Base-by-base conservation (phyloP, 2,329 filamentous ascomycete genomes). In the Ceratocystis huliohia region DNA sequence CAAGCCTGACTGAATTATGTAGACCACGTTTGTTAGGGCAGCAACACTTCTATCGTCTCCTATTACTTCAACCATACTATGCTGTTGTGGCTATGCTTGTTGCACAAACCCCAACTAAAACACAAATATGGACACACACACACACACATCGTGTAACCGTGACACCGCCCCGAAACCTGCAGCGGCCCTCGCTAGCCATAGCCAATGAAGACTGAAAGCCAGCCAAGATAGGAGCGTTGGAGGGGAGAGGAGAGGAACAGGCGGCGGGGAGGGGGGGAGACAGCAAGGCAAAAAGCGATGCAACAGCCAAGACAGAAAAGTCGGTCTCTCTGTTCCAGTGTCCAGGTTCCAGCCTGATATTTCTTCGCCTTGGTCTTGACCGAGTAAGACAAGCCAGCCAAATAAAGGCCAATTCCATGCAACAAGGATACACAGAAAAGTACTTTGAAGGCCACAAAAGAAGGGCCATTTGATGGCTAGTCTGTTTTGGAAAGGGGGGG, bases 131-230 rank as follows among this genome's bases (percentile, higher is more conserved):
- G 1, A 37, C 33, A 37, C 33, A 37, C 33, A 10, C 33, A 41
- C 37, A 41, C 37, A 41, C 37, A 13, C 37, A 41, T 22, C 3
- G 56, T 59, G 56, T 44, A 50, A 48, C 61, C 1, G 41, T 41
- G 22, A 22, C 64, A 50, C 56, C 28, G 28, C 61, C 28, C 64
- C 64, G 56, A 65, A 65, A 65, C 56, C 56, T 65, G 56, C 53
- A 65, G 64, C 22, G 56, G 46, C 56, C 61, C 37, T 65, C 64
- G 64, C 64, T 65, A 30, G 53, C 45, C 25, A 20, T 25, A 46
- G 41, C 64, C 64, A 65, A 61, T 61, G 25, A 65, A 20, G 48
- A 33, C 28, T 17, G 20, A 37, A 59, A 15, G 22, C 15, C 56
- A 5, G 5, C 8, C 5, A 33, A 15, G 5, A 37, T 59, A 3